Conservation (phyloP, 169 alveolate species). For the Besnoitia besnoiti region DNA sequence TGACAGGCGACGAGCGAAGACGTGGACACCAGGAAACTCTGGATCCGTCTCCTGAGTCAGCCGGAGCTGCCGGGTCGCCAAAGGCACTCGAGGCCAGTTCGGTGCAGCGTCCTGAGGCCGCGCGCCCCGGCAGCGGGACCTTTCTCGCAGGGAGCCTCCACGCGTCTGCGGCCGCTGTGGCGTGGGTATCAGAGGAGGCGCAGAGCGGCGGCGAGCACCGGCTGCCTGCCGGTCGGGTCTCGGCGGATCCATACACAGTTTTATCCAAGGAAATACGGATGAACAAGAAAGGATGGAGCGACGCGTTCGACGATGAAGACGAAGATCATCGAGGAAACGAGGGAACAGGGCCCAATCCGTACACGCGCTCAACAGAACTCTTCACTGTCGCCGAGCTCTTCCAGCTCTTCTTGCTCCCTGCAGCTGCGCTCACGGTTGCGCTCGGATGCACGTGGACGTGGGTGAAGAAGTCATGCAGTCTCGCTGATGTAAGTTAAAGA, state of each 20-base stretch:
- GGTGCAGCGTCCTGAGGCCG: too few relatives aligned
- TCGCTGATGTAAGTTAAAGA: background rate
- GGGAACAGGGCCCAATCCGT: background rate
- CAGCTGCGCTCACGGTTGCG: background rate
- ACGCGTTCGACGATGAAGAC: background rate
- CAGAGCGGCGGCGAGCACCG: background rate
- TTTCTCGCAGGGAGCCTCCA: too few relatives aligned
- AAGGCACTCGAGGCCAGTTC: too few relatives aligned
- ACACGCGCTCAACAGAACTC: background rate
- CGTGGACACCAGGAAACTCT: too few relatives aligned
- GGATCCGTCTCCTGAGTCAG: too few relatives aligned
- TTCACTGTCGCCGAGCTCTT: background rate
- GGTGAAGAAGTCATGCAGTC: background rate
- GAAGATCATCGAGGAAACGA: background rate
- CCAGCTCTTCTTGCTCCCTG: background rate
- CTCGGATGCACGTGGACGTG: slow-evolving; percentile 1
- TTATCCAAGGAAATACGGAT: background rate
- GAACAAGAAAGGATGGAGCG: background rate
- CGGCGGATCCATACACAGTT: background rate
- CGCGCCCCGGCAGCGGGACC: too few relatives aligned
- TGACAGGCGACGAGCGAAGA: too few relatives aligned
- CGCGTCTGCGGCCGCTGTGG: too few relatives aligned
- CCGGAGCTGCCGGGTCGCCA: too few relatives aligned
- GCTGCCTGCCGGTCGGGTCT: background rate
- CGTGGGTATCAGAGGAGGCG: too few relatives aligned